Percentiles rank a stretch among this genome's conserved stretches.
These are phyloP conservation scores for Paraglomus brasilianum DNA, from an alignment of 192 early-diverging fungal genomes.

Conservation along the genomic window DNA sequence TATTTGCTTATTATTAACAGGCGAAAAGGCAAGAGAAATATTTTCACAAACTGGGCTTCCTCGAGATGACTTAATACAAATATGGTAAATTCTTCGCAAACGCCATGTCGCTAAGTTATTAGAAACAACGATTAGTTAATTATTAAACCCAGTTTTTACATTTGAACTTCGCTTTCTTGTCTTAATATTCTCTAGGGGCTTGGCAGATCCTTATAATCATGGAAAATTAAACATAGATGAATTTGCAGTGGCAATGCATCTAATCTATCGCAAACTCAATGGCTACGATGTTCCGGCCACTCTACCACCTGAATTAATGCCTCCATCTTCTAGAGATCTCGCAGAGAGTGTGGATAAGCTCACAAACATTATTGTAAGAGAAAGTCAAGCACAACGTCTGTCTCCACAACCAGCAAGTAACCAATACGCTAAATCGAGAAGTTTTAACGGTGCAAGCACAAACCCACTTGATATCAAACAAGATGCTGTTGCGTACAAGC, in stretches of 20 bases:
- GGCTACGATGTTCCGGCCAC: constrained; percentile 76
- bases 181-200: constrained; percentile 46
- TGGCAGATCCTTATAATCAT: constrained; percentile 75
- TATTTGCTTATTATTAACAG: constrained; percentile 24
- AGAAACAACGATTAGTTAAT: too few relatives aligned
- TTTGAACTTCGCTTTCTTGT: constrained; percentile 1
- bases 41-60: constrained; percentile 72
- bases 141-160: neutral
- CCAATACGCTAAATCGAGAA: constrained; percentile 27
- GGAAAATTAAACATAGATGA: constrained; percentile 94
- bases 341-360: constrained; percentile 61
- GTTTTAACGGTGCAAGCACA: constrained; percentile 3
- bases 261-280: constrained; percentile 85
- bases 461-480: neutral
- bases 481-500: constrained; percentile 26
- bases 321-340: constrained; percentile 82
- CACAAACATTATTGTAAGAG: constrained; percentile 63
- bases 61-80: constrained; percentile 68
- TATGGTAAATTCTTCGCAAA: constrained; percentile 55
- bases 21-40: constrained; percentile 67
- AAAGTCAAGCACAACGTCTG: constrained; percentile 43
- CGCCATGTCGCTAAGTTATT: neutral
- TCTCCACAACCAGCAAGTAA: constrained; percentile 27
- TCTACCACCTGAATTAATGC: constrained; percentile 83
- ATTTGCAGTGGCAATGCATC: constrained; percentile 96